Conservation (phyloP, 2,329 filamentous ascomycete genomes). For the Cladophialophora immunda region DNA sequence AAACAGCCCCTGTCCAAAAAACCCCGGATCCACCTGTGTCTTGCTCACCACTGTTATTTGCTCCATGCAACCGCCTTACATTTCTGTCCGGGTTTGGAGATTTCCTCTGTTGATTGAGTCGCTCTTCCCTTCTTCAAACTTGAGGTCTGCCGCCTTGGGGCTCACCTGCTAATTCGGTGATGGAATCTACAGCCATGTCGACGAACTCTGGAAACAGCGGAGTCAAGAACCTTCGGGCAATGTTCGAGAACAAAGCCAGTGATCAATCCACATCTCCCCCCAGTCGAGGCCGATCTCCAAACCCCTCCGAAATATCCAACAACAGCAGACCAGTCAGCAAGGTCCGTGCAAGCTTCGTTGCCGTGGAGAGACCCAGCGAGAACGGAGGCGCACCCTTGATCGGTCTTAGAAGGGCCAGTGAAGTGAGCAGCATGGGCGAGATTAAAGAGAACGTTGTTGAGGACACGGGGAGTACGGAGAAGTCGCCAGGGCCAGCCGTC, state of each 20-base stretch:
- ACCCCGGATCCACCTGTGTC: constrained; percentile 36
- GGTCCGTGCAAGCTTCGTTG: constrained; percentile 77
- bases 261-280: constrained; percentile 67
- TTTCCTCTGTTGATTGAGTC: constrained; percentile 12
- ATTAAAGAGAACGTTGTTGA: constrained; percentile 38
- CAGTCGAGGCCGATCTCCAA: constrained; percentile 75
- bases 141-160: constrained; percentile 7
- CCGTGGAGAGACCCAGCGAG: constrained; percentile 66
- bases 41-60: constrained; percentile 19
- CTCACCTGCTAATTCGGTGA: constrained; percentile 23
- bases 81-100: constrained; percentile 1
- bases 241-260: constrained; percentile 78
- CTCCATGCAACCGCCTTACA: constrained; percentile 2
- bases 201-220: constrained; percentile 60
- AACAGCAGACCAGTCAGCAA: constrained; percentile 73
- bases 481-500: constrained; percentile 46
- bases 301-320: constrained; percentile 52
- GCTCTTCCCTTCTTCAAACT: constrained; percentile 4
- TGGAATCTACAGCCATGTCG: constrained; percentile 42
- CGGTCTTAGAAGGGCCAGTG: constrained; percentile 53
- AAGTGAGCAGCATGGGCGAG: constrained; percentile 42
- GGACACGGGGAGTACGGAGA: constrained; percentile 21
- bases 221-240: constrained; percentile 78
- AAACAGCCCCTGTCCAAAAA: constrained; percentile 25
- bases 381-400: constrained; percentile 48